A percentile compares a stretch with the other conserved stretches of the same genome.
phyloP scores from a whole-genome alignment of 228 moss, liverwort and hornwort genomes.

The Sphagnum fallax region DNA sequence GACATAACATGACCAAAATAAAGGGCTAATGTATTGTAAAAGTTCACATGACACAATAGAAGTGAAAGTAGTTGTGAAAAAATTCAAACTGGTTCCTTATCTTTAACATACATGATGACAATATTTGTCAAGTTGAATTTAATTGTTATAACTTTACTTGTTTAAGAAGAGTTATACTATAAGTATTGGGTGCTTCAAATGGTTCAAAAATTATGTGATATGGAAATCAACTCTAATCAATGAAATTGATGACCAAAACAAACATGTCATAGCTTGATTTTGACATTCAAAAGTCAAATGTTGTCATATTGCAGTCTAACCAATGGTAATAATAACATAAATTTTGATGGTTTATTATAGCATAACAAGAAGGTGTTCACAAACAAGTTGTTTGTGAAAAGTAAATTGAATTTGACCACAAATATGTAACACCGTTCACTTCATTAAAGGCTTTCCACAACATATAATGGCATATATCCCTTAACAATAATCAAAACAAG shows the following conservation, averaged over 20 bases:
- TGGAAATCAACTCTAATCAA: conserved; percentile 38
- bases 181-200: conserved; percentile 29
- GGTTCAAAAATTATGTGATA: conserved; percentile 40
- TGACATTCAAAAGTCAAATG: not conserved
- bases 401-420: not conserved
- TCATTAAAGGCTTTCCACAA: not conserved
- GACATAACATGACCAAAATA: too few species aligned
- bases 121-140: not conserved
- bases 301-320: not conserved
- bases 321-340: not conserved
- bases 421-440: not conserved
- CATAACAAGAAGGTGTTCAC: not conserved
- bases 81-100: not conserved
- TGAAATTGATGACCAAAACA: conserved; percentile 44
- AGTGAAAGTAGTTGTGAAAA: too few species aligned
- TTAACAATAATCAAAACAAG: not conserved
- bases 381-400: not conserved
- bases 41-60: too few species aligned
- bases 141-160: conserved; percentile 8
- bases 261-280: conserved; percentile 18
- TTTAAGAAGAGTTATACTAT: conserved; percentile 19
- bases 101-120: not conserved
- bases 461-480: not conserved
- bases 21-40: too few species aligned
- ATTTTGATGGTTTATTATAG: not conserved